A percentile compares a stretch with the other conserved stretches of the same genome.
Evolutionary conservation across 2,329 filamentous ascomycete genomes (phyloP).

Genomic region (Malbranchea cinnamomea): DNA sequence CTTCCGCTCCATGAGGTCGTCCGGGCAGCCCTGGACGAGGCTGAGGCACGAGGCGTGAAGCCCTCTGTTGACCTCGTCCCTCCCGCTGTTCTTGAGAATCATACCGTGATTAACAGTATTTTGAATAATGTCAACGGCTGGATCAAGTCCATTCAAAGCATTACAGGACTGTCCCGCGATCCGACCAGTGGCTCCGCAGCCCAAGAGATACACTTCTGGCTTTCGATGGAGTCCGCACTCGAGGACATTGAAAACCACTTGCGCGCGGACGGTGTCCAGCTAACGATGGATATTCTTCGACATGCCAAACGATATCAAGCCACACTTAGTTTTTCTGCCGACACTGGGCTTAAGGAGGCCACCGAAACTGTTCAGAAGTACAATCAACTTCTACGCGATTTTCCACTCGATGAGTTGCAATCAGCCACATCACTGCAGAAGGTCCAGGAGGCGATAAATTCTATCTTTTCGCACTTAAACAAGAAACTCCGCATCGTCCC

Average conservation of each 20-base stretch:
- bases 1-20: constrained; percentile 81
- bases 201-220: constrained; percentile 98
- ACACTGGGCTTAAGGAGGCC: constrained; percentile 90
- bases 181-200: constrained; percentile 64
- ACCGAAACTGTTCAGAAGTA: constrained; percentile 96
- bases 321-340: constrained; percentile 88
- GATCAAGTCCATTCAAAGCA: constrained; percentile 97
- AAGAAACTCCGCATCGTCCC: constrained; percentile 95
- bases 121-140: constrained; percentile 90
- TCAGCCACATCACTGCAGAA: constrained; percentile 82
- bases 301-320: constrained; percentile 97
- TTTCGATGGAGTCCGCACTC: constrained; percentile 88
- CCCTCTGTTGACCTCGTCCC: constrained; percentile 70
- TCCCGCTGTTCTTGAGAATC: constrained; percentile 63
- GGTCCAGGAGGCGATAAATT: constrained; percentile 71
- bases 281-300: constrained; percentile 90
- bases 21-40: constrained; percentile 68
- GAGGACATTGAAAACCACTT: constrained; percentile 86
- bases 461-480: constrained; percentile 90
- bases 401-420: constrained; percentile 84
- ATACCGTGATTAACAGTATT: constrained; percentile 80
- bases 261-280: constrained; percentile 68
- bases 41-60: constrained; percentile 48
- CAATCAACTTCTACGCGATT: constrained; percentile 97
- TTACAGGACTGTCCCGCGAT: constrained; percentile 87